These are phyloP conservation scores for Gleditsia sinensis DNA, from an alignment of 306 rosid genomes.

Conservation along the genomic window DNA sequence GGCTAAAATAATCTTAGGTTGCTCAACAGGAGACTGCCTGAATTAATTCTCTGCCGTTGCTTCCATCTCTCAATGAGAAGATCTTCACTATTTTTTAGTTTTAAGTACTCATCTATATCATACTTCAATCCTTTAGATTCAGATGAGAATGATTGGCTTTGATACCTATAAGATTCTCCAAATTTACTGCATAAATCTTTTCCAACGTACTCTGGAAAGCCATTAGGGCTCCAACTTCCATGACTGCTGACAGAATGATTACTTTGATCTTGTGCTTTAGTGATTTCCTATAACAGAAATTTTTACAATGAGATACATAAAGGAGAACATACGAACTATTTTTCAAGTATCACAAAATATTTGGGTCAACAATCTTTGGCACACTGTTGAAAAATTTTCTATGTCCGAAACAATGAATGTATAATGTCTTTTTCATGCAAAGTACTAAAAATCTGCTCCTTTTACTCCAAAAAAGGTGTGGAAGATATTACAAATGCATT, in stretches of 20 bases:
- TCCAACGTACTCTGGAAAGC: conserved; percentile 47
- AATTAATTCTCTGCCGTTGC: conserved; percentile 63
- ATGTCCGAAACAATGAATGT: background rate
- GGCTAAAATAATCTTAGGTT: conserved; percentile 51
- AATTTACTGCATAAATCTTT: conserved; percentile 48
- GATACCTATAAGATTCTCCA: conserved; percentile 38
- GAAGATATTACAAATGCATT: background rate
- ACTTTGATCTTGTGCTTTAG: conserved; percentile 42
- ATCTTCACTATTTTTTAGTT: conserved; percentile 64
- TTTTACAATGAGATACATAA: conserved; percentile 2
- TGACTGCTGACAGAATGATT: conserved; percentile 67
- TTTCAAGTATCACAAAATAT: background rate
- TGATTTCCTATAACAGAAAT: conserved; percentile 47
- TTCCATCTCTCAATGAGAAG: conserved; percentile 64
- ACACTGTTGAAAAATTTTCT: background rate
- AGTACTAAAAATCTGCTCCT: background rate
- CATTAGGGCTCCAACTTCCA: conserved; percentile 90
- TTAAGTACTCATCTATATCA: conserved; percentile 71
- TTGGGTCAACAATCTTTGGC: background rate
- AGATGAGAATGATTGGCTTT: conserved; percentile 36
- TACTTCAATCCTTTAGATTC: conserved; percentile 49
- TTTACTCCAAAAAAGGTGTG: background rate
- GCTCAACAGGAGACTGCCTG: conserved; percentile 73
- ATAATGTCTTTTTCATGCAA: background rate
- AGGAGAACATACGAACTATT: conserved; percentile 18